phyloP scores from a whole-genome alignment of 192 early-diverging fungal species.

The Gryganskiella cystojenkinii region DNA sequence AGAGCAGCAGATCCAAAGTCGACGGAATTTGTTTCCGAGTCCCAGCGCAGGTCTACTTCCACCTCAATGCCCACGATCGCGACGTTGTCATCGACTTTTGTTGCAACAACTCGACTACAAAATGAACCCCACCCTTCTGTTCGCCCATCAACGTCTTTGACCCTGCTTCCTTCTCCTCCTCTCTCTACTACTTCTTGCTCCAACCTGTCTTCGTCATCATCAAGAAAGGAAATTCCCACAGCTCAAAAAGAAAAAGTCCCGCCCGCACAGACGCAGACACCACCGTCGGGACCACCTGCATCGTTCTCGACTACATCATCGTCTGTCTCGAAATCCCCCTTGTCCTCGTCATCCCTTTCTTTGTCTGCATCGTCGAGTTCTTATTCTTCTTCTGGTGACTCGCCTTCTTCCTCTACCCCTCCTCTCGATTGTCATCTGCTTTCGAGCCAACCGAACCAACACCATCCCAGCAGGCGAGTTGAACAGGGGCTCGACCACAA shows the following conservation, averaged over 20 bases:
- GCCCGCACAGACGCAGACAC: not conserved
- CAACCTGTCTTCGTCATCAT: not conserved
- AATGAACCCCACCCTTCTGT: no score
- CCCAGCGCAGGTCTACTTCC: not conserved
- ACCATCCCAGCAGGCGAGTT: no score
- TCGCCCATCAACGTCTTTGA: no score
- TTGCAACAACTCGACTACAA: no score
- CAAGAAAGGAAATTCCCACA: not conserved
- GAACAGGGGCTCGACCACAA: no score
- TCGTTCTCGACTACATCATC: not conserved
- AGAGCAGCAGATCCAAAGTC: slow-evolving; percentile 1
- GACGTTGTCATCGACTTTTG: no score
- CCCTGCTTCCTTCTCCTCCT: no score
- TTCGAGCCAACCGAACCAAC: not conserved
- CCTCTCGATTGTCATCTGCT: not conserved
- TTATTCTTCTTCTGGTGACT: not conserved
- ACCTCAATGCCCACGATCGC: no score
- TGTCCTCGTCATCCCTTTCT: not conserved
- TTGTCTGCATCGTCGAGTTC: slow-evolving; percentile 10
- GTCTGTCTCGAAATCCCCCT: not conserved
- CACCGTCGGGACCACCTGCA: not conserved
- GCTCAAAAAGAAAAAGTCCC: no score
- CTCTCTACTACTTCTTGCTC: no score
- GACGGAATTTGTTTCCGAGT: not conserved
- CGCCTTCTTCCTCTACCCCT: not conserved